Percentiles rank a stretch among this genome's conserved stretches.
Evolutionary conservation across 768 basidiomycete genomes (phyloP).

Genomic region (Boletus rubescentipes): DNA sequence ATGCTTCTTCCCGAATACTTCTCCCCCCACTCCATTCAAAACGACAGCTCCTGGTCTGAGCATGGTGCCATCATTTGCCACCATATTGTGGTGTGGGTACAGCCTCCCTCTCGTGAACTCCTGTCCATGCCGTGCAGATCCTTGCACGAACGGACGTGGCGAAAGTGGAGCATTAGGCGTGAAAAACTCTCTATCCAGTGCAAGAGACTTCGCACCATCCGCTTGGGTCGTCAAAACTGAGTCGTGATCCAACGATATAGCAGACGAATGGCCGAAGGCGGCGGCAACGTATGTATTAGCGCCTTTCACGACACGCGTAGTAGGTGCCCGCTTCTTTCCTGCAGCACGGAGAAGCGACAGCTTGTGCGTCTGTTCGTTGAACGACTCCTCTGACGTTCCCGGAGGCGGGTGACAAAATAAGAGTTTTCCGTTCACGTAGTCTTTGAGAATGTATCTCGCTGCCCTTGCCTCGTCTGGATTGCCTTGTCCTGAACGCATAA

Average conservation of each 20-base stretch:
- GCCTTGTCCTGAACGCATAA: slow-evolving; percentile 89
- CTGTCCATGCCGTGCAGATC: slow-evolving; percentile 53
- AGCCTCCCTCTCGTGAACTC: slow-evolving; percentile 60
- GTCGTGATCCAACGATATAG: slow-evolving; percentile 14
- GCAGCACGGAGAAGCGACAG: slow-evolving; percentile 55
- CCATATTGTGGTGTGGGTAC: slow-evolving; percentile 83
- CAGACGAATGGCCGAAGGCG: neutral
- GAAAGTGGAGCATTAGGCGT: slow-evolving; percentile 49
- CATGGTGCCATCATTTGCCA: slow-evolving; percentile 77
- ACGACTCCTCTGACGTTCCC: slow-evolving; percentile 56
- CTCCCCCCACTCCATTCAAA: slow-evolving; percentile 35
- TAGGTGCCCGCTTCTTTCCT: slow-evolving; percentile 88
- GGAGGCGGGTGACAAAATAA: slow-evolving; percentile 93
- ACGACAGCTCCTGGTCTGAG: slow-evolving; percentile 44
- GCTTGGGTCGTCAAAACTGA: slow-evolving; percentile 30
- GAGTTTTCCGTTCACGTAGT: slow-evolving; percentile 94
- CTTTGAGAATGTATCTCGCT: slow-evolving; percentile 90
- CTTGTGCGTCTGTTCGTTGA: slow-evolving; percentile 72
- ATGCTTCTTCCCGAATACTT: slow-evolving; percentile 65
- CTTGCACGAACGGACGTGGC: slow-evolving; percentile 64
- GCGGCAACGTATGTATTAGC: slow-evolving; percentile 76
- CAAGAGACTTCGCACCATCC: slow-evolving; percentile 53
- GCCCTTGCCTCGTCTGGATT: slow-evolving; percentile 97
- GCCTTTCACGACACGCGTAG: slow-evolving; percentile 79
- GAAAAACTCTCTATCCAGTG: slow-evolving; percentile 85